phyloP scores from a whole-genome alignment of 192 early-diverging fungal genomes.

The Chytriomyces confervae region DNA sequence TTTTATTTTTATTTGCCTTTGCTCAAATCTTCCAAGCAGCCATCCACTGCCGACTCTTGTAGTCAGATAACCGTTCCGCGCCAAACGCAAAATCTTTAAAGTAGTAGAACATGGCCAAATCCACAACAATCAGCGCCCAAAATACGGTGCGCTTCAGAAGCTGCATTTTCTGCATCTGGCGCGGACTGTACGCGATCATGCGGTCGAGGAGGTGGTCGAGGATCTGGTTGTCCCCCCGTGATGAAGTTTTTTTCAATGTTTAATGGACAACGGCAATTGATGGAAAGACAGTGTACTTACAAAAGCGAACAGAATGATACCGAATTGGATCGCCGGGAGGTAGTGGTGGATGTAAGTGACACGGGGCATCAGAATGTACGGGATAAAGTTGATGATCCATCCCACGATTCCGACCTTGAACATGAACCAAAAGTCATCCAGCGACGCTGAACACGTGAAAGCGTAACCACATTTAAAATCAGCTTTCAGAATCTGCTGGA shows the following conservation, averaged over 20 bases:
- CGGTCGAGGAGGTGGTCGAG: slow-evolving; percentile 41
- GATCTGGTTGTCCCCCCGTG: slow-evolving; percentile 31
- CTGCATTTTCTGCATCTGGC: too few species aligned
- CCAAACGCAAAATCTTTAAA: slow-evolving; percentile 85
- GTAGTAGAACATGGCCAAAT: slow-evolving; percentile 68
- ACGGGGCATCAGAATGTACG: slow-evolving; percentile 95
- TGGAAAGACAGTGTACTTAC: slow-evolving; percentile 70
- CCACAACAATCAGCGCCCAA: slow-evolving; percentile 32
- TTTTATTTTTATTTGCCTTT: background rate
- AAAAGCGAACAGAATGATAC: slow-evolving; percentile 79
- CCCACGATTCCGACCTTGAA: slow-evolving; percentile 78
- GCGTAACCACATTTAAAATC: background rate
- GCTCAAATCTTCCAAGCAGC: slow-evolving; percentile 75
- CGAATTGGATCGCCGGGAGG: slow-evolving; percentile 94
- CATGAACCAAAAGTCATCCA: slow-evolving; percentile 75
- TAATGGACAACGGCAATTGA: background rate
- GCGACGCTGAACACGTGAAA: slow-evolving; percentile 29
- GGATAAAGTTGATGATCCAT: slow-evolving; percentile 92
- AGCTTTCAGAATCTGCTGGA: background rate
- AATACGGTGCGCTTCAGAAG: background rate
- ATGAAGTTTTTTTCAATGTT: too few species aligned
- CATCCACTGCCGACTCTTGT: slow-evolving; percentile 71
- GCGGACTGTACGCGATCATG: slow-evolving; percentile 39
- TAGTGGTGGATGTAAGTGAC: slow-evolving; percentile 97
- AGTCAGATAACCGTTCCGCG: slow-evolving; percentile 41